A percentile compares a stretch with the other conserved stretches of the same genome.
Conservation (phyloP, 2,329 filamentous ascomycete genomes). For the Parafenestella ontariensis region DNA sequence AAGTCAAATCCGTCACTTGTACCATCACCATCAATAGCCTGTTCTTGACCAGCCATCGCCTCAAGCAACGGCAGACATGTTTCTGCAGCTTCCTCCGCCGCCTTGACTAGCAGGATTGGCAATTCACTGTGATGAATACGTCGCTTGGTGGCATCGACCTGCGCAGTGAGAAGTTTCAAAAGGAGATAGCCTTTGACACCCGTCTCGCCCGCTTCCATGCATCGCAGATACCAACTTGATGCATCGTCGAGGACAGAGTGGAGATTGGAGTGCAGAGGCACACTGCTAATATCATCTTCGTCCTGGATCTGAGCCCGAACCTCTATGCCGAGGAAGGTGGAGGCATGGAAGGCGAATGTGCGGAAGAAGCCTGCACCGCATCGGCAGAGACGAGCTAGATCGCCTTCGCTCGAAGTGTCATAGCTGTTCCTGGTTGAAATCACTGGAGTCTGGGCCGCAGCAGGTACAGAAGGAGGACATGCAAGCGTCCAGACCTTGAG, state of each 20-base stretch:
- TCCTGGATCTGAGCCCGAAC: slow-evolving; percentile 32
- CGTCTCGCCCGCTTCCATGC: slow-evolving; percentile 38
- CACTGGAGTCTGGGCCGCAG: no score
- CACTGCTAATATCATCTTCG: slow-evolving; percentile 24
- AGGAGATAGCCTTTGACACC: slow-evolving; percentile 40
- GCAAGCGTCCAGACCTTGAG: slow-evolving; percentile 41
- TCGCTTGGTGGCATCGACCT: slow-evolving; percentile 29
- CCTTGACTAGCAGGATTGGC: slow-evolving; percentile 14
- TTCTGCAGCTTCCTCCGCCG: slow-evolving; percentile 23
- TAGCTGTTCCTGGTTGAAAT: neutral
- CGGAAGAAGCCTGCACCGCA: slow-evolving; percentile 36
- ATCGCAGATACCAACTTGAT: slow-evolving; percentile 24
- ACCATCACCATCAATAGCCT: neutral
- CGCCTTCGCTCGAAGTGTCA: slow-evolving; percentile 16
- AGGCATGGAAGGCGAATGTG: slow-evolving; percentile 29
- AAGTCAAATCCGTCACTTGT: slow-evolving; percentile 8
- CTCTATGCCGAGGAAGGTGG: slow-evolving; percentile 29
- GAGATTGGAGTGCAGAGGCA: slow-evolving; percentile 26
- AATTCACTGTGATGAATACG: slow-evolving; percentile 19
- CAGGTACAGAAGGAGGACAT: no score
- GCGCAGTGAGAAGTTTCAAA: slow-evolving; percentile 22
- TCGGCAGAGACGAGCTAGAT: slow-evolving; percentile 28
- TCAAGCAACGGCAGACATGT: slow-evolving; percentile 30
- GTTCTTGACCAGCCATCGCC: slow-evolving; percentile 12
- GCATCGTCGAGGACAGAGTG: slow-evolving; percentile 27